Base-by-base conservation (phyloP, 345 rosid genomes). In the Crucihimalaya himalaica region DNA sequence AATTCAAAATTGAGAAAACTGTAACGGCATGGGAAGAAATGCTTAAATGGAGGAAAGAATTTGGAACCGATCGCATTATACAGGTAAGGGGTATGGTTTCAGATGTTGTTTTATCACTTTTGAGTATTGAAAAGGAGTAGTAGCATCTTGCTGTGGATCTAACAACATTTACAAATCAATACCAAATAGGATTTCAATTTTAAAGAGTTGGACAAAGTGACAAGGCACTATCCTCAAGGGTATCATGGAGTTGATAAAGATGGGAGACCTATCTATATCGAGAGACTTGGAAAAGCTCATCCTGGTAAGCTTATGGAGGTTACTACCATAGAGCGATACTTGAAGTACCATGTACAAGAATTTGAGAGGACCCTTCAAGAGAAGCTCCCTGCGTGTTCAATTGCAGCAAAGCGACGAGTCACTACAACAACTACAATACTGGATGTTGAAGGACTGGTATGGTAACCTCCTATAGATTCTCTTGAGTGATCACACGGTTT, bases 211-310 rank as follows among this genome's bases (percentile, higher is more conserved):
- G 98, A 91, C 64, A 85, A 91, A 77, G 96, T 94, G 66, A 77
- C 84, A 82, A 88, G 78, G 70, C 79, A 88, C 68, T 94, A 91
- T 75, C 98, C 98, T 63, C 97, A 91, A 47, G 98, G 97, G 9
- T 93, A 93, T 81, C 98, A 93, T 78, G 97, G 98, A 52, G 91
- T 88, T 64, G 98, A 93, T 74, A 91, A 82, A 83, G 91, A 91
- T 76, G 98, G 98, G 47, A 87, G 96, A 55, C 98, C 98, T 7
- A 77, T 93, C 29, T 91, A 93, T 78, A 88, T 93, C 45, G 98
- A 93, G 81, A 82, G 84, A 81, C 97, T 91, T 32, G 98, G 98
- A 40, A 86, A 87, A 86, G 88, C 96, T 62, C 95, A 89, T 78
- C 98, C 97, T 5, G 87, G 83, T 76, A 88, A 78, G 84, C 85